Base-by-base conservation (phyloP, 345 rosid genomes). In the Gossypium mustelinum region DNA sequence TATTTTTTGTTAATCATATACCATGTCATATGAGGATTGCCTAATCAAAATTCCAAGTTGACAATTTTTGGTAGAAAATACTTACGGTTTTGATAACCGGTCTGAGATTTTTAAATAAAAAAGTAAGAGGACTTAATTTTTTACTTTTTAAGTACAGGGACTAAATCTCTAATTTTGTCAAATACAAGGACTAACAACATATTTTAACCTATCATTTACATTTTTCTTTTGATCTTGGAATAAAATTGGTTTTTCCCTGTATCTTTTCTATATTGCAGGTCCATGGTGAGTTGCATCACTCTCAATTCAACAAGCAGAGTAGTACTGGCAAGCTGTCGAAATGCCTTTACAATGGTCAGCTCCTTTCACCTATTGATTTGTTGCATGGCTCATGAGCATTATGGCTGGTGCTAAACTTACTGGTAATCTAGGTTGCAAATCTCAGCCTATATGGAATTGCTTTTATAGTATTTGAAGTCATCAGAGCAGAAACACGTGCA, bases 331-430 rank as follows among this genome's bases (percentile, higher is more conserved):
- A 92, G 98, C 86, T 94, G 97, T 67, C 92, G 97, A 17, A 94
- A 94, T 84, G 98, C 98, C 25, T 94, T 94, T 85, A 89, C 95
- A 41, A 92, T 94, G 98, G 98, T 94, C 4, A 79, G 72, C 73
- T 77, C 75, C 72, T 64, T 79, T 74, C 60, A 60, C 43, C 51
- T 27, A 29, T 65, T 72, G 64, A 52, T 56, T 80, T 77, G 14
- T 25, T 76, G 58, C 29, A 4, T 73, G 39, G 71, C 59, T 75
- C 65, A 48, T 16, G 51, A 20, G 70, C 14, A 70, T 45, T 75
- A 12, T 47, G 52, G 48, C 72, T 55, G 24, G 74, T 75, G 56
- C 82, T 45, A 43, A 39, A 20, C 71, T 66, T 11, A 68, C 34
- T 17, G 45, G 24, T 76, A 60, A 66, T 64, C 6, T 78, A 94